Conservation (phyloP, 1,139 yeast genomes). For the Protomyces inouyei region DNA sequence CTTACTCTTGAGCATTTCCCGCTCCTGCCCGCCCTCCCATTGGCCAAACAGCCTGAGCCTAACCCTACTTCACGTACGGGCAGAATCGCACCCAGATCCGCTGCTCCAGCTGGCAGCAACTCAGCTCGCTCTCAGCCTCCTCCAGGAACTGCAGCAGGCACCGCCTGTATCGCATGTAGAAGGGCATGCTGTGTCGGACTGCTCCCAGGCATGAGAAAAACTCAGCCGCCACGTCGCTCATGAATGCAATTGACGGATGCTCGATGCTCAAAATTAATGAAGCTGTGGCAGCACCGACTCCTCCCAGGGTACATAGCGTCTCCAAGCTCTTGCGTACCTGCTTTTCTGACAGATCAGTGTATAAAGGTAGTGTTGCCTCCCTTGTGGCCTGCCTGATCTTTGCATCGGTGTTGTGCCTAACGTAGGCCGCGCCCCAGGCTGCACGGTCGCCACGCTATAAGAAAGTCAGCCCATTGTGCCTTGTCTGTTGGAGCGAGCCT, state of each 20-base stretch:
- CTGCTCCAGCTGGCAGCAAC: background rate
- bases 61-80: too few species aligned
- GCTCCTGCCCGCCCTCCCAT: too few species aligned
- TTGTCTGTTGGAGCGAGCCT: too few species aligned
- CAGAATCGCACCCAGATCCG: background rate
- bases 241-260: background rate
- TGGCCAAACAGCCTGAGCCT: too few species aligned
- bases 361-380: background rate
- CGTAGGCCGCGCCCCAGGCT: too few species aligned
- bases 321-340: background rate
- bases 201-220: background rate
- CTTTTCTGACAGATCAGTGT: background rate
- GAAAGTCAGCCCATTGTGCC: too few species aligned
- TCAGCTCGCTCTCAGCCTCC: background rate
- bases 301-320: background rate
- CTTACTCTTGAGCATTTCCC: background rate
- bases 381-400: background rate
- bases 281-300: conserved; percentile 22
- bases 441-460: too few species aligned
- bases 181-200: background rate
- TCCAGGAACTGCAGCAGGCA: background rate
- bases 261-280: conserved; percentile 5
- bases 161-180: background rate
- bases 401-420: background rate
- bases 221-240: conserved; percentile 15